Evolutionary conservation across 2,329 filamentous ascomycete genomes (phyloP).

Genomic region (Orbilia ellipsospora): DNA sequence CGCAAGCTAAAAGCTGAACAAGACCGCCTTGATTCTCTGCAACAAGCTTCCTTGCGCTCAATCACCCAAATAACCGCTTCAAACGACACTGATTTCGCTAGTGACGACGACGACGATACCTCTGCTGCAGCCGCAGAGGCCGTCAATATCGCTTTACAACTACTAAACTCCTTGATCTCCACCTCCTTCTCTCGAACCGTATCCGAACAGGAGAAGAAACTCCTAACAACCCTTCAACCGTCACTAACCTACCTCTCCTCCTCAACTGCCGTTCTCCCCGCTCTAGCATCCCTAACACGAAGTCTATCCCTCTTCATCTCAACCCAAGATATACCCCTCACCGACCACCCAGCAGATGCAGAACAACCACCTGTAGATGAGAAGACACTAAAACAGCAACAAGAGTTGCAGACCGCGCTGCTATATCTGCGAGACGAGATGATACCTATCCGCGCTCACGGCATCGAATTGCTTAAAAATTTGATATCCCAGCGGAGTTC

Average conservation of each 20-base stretch:
- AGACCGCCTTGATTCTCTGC: conserved; percentile 59
- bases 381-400: conserved; percentile 64
- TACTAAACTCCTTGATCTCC: conserved; percentile 62
- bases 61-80: conserved; percentile 63
- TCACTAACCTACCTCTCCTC: conserved; percentile 56
- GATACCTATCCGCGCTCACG: conserved; percentile 74
- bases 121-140: conserved; percentile 63
- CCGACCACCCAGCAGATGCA: conserved; percentile 1
- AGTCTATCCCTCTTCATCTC: conserved; percentile 58
- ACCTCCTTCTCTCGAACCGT: conserved; percentile 61
- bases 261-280: conserved; percentile 19
- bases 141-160: conserved; percentile 63
- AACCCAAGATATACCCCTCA: conserved; percentile 49
- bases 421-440: conserved; percentile 74
- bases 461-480: conserved; percentile 70
- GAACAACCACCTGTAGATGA: conserved; percentile 61
- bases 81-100: conserved; percentile 60
- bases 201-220: conserved; percentile 58
- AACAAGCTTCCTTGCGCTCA: conserved; percentile 65
- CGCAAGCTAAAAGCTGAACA: conserved; percentile 64
- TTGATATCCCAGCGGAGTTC: conserved; percentile 70
- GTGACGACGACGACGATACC: conserved; percentile 67
- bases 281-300: conserved; percentile 56
- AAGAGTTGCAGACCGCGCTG: conserved; percentile 72
- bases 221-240: conserved; percentile 58